phyloP scores from a whole-genome alignment of 73 alveolate species.

The Tetrahymena borealis region DNA sequence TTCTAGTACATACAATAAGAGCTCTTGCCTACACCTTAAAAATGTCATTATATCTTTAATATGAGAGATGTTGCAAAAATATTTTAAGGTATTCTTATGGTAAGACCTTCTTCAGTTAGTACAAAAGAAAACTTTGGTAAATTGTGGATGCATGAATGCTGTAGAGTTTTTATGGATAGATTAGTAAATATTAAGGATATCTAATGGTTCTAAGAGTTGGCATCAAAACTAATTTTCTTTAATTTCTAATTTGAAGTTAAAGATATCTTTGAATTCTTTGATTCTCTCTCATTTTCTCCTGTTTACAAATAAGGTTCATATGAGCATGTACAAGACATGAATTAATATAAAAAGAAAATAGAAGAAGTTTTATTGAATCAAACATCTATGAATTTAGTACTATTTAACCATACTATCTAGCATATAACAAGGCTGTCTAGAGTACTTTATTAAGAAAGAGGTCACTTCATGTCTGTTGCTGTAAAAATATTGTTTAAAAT shows the following conservation, averaged over 20 bases:
- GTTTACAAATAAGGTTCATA: slow-evolving; percentile 69
- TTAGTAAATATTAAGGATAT: slow-evolving; percentile 52
- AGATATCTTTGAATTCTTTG: slow-evolving; percentile 56
- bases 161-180: slow-evolving; percentile 78
- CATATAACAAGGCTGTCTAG: slow-evolving; percentile 89
- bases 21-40: slow-evolving; percentile 83
- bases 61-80: slow-evolving; percentile 89
- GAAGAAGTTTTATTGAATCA: slow-evolving; percentile 67
- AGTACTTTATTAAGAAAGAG: slow-evolving; percentile 80
- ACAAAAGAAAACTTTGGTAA: slow-evolving; percentile 72
- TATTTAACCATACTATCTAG: slow-evolving; percentile 82
- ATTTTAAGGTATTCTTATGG: slow-evolving; percentile 86
- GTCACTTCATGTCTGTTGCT: slow-evolving; percentile 86
- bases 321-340: slow-evolving; percentile 71
- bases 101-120: slow-evolving; percentile 63
- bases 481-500: not conserved
- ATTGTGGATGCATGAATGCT: slow-evolving; percentile 95
- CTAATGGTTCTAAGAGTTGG: slow-evolving; percentile 67
- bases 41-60: slow-evolving; percentile 88
- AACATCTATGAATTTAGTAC: slow-evolving; percentile 84
- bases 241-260: slow-evolving; percentile 64
- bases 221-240: slow-evolving; percentile 54
- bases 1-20: slow-evolving; percentile 14
- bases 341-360: slow-evolving; percentile 57
- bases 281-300: slow-evolving; percentile 63